Evolutionary conservation across 257 asterid genomes (phyloP).

Genomic region (Datura wrightii): DNA sequence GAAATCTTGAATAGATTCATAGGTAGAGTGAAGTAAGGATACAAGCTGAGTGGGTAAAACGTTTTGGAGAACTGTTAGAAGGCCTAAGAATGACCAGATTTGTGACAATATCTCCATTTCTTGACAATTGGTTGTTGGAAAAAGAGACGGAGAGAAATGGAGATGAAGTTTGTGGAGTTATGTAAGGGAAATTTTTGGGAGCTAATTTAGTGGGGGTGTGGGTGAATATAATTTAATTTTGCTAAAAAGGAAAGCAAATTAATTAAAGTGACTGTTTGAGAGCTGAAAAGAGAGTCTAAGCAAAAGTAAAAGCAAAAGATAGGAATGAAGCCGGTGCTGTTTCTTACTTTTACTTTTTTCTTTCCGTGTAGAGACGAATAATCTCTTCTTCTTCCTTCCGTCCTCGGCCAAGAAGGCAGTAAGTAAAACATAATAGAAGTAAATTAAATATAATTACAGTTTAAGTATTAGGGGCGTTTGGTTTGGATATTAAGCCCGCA

Average conservation of each 20-base stretch:
- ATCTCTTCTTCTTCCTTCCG: no score
- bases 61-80: slow-evolving; percentile 55
- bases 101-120: slow-evolving; percentile 58
- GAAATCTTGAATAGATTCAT: slow-evolving; percentile 55
- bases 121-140: neutral
- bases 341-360: slow-evolving; percentile 32
- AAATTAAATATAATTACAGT: no score
- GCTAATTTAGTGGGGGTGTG: neutral
- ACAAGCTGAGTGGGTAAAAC: slow-evolving; percentile 56
- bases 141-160: slow-evolving; percentile 29
- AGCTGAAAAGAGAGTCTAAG: slow-evolving; percentile 34
- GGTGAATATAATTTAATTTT: slow-evolving; percentile 8
- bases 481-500: no score
- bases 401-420: no score
- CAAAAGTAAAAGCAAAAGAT: slow-evolving; percentile 41
- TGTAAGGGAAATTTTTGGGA: slow-evolving; percentile 1
- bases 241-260: slow-evolving; percentile 2
- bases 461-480: no score
- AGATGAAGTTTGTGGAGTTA: neutral
- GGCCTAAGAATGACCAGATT: slow-evolving; percentile 61
- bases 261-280: slow-evolving; percentile 36
- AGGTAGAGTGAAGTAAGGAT: slow-evolving; percentile 46
- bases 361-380: neutral
- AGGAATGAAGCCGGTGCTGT: slow-evolving; percentile 20
- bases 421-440: no score